Conservation (phyloP, 257 asterid species). For the Nyctanthes arbortristis region DNA sequence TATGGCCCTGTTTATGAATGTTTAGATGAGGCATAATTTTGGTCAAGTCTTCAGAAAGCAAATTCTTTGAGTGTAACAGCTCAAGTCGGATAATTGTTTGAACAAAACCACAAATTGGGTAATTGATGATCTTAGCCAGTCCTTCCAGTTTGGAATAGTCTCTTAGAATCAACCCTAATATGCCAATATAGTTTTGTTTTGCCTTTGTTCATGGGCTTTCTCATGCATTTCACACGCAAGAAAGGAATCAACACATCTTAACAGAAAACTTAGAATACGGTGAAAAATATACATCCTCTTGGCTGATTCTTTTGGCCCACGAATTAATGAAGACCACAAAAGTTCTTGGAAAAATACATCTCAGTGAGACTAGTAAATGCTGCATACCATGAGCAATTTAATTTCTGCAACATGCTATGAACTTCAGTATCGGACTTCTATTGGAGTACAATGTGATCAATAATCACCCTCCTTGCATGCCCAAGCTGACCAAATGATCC, state of each 20-base stretch:
- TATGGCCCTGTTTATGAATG: background rate
- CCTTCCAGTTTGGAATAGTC: no score
- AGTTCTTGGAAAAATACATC: conserved; percentile 48
- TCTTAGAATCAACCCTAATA: no score
- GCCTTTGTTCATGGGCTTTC: no score
- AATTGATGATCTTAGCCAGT: no score
- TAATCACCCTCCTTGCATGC: conserved; percentile 71
- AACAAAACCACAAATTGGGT: background rate
- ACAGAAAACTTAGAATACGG: background rate
- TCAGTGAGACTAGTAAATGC: conserved; percentile 67
- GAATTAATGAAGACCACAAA: conserved; percentile 1
- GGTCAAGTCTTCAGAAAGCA: background rate
- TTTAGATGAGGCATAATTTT: background rate
- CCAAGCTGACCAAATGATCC: conserved; percentile 95
- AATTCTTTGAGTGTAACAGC: no score
- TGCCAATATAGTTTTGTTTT: no score
- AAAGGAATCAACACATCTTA: no score
- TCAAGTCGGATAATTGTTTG: no score
- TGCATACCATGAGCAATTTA: conserved; percentile 96
- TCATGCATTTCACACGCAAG: no score
- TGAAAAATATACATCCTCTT: background rate
- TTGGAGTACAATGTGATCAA: conserved; percentile 51
- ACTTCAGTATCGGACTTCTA: conserved; percentile 44
- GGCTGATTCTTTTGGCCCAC: conserved; percentile 11
- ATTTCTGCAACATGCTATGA: conserved; percentile 43